Evolutionary conservation across 2,329 filamentous ascomycete genomes (phyloP).

Genomic region (Alternaria sp.): DNA sequence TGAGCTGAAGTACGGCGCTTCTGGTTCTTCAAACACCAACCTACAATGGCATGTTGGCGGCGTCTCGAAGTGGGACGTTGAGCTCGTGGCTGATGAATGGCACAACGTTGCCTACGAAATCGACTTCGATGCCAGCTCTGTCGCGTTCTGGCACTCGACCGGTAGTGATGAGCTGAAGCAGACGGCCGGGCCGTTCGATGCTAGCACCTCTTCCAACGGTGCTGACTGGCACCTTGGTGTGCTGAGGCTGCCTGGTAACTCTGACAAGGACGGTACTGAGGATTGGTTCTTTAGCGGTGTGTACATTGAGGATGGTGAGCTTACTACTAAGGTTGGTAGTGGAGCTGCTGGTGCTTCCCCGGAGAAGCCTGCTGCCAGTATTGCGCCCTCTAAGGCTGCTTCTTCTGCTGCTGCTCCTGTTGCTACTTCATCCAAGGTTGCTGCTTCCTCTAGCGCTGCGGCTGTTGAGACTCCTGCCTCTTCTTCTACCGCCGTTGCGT

Average conservation of each 20-base stretch:
- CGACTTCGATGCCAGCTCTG: conserved; percentile 68
- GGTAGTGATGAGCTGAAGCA: conserved; percentile 65
- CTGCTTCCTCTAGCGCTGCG: background rate
- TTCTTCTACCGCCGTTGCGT: conserved; percentile 16
- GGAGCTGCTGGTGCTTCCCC: conserved; percentile 26
- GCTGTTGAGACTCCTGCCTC: conserved; percentile 16
- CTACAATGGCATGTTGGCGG: conserved; percentile 72
- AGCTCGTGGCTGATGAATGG: conserved; percentile 71
- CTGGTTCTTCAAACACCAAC: conserved; percentile 60
- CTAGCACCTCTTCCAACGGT: conserved; percentile 70
- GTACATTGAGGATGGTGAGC: conserved; percentile 69
- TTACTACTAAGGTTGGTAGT: conserved; percentile 42
- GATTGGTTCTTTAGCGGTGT: conserved; percentile 78
- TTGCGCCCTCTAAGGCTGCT: background rate
- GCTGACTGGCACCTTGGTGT: conserved; percentile 77
- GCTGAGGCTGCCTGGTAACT: conserved; percentile 69
- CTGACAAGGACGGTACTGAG: conserved; percentile 62
- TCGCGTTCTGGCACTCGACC: conserved; percentile 75
- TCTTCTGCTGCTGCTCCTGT: background rate
- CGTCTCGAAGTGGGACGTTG: conserved; percentile 67
- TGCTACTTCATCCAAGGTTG: background rate
- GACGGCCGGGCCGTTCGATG: conserved; percentile 67
- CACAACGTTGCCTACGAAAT: conserved; percentile 80
- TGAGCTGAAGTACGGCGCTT: conserved; percentile 71
- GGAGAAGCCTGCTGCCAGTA: conserved; percentile 4